Percentiles rank a stretch among this genome's conserved stretches.
Conservation (phyloP, 225 moss, liverwort and hornwort species). For the Pleurozium schreberi region DNA sequence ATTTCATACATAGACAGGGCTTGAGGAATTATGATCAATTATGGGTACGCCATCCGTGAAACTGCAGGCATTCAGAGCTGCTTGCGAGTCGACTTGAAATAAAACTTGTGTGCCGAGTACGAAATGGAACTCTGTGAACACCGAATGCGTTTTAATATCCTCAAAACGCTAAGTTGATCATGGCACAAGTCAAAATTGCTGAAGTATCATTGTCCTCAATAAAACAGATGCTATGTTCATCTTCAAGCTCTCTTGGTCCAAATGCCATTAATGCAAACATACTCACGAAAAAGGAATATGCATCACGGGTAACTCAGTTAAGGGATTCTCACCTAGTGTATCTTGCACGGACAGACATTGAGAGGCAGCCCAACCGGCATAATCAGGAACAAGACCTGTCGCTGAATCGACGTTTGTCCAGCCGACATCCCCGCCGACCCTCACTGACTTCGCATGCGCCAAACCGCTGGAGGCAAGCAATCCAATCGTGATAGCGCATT, state of each 20-base stretch:
- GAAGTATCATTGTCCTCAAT: neutral
- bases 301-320: neutral
- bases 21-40: slow-evolving; percentile 2
- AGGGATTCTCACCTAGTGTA: slow-evolving; percentile 8
- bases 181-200: neutral
- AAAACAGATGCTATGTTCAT: neutral
- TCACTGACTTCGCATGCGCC: slow-evolving; percentile 17
- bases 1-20: slow-evolving; percentile 21
- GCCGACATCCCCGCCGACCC: slow-evolving; percentile 23
- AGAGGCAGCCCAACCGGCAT: slow-evolving; percentile 28
- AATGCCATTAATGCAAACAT: neutral
- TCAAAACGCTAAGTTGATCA: neutral
- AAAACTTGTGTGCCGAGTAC: neutral
- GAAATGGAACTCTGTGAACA: slow-evolving; percentile 23
- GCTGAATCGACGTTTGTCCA: slow-evolving; percentile 25
- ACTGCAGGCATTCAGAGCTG: slow-evolving; percentile 21
- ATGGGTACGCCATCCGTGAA: slow-evolving; percentile 9
- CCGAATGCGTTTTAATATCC: neutral
- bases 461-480: neutral
- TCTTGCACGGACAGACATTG: slow-evolving; percentile 19
- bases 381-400: slow-evolving; percentile 32
- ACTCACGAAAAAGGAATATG: neutral
- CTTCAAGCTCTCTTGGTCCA: neutral
- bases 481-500: neutral
- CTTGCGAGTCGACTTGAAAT: slow-evolving; percentile 26